Evolutionary conservation across 1,284 basidiomycete genomes (phyloP).

Genomic region (Cryptococcus hybrid): DNA sequence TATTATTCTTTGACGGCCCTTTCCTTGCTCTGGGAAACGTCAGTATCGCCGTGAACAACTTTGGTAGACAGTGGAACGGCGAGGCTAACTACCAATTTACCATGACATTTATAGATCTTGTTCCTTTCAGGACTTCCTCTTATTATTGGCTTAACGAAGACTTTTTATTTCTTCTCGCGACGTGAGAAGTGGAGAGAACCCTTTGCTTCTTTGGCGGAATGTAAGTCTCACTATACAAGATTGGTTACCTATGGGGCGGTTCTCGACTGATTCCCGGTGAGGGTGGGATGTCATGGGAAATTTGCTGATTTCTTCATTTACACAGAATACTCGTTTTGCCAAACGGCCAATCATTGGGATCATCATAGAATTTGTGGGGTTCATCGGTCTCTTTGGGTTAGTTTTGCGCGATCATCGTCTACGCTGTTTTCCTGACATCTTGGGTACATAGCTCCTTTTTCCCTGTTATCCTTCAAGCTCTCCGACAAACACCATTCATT

Average conservation of each 20-base stretch:
- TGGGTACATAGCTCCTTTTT: constrained; percentile 82
- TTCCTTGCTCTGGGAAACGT: constrained; percentile 95
- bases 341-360: constrained; percentile 95
- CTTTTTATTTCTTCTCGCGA: constrained; percentile 97
- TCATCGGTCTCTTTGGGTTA: constrained; percentile 96
- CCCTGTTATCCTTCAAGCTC: constrained; percentile 94
- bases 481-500: constrained; percentile 90
- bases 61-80: not conserved
- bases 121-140: constrained; percentile 89
- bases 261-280: too few species aligned
- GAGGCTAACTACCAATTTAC: not conserved
- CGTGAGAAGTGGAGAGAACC: constrained; percentile 93
- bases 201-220: constrained; percentile 88
- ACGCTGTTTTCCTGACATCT: not conserved
- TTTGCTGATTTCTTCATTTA: too few species aligned
- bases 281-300: not conserved
- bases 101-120: constrained; percentile 62
- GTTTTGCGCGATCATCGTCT: constrained; percentile 39
- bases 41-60: constrained; percentile 34
- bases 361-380: constrained; percentile 91
- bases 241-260: too few species aligned
- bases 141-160: constrained; percentile 94
- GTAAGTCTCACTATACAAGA: constrained; percentile 25
- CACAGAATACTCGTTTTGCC: constrained; percentile 57
- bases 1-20: constrained; percentile 98